Percentiles rank a stretch among this genome's conserved stretches.
These are phyloP conservation scores for Dactylorhiza incarnata DNA, from an alignment of 106 monocot species.

Conservation along the genomic window DNA sequence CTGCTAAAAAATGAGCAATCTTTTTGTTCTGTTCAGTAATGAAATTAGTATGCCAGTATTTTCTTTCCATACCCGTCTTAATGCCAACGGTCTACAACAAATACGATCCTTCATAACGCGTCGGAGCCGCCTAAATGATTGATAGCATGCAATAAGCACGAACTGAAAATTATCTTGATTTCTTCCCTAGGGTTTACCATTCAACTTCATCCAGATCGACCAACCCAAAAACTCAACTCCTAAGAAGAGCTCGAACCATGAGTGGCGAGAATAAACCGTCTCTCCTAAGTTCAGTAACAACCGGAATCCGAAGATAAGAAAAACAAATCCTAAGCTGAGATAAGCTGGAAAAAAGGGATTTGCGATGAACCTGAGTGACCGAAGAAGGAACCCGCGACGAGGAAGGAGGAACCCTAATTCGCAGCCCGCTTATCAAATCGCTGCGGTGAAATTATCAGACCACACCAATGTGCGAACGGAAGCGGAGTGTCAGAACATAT, in stretches of 20 bases:
- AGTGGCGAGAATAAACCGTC: neutral
- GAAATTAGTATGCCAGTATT: neutral
- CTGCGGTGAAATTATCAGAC: too few relatives aligned
- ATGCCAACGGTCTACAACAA: neutral
- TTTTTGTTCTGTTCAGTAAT: neutral
- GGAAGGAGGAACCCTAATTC: neutral
- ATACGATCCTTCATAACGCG: neutral
- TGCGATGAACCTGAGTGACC: neutral
- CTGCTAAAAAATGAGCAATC: neutral
- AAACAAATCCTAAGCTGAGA: neutral
- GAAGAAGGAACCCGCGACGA: neutral
- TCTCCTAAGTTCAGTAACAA: neutral
- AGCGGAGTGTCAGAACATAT: too few relatives aligned
- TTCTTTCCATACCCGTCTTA: neutral
- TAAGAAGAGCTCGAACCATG: neutral
- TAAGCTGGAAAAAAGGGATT: neutral
- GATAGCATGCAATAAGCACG: neutral
- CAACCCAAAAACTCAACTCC: neutral
- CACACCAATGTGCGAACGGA: too few relatives aligned
- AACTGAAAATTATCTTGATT: neutral
- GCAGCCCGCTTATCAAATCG: neutral
- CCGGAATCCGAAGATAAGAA: neutral
- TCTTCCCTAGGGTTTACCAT: neutral
- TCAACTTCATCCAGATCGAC: neutral
- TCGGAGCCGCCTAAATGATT: neutral